Evolutionary conservation across 2,329 filamentous ascomycete species (phyloP).

Genomic region (Pseudogymnoascus sp.): DNA sequence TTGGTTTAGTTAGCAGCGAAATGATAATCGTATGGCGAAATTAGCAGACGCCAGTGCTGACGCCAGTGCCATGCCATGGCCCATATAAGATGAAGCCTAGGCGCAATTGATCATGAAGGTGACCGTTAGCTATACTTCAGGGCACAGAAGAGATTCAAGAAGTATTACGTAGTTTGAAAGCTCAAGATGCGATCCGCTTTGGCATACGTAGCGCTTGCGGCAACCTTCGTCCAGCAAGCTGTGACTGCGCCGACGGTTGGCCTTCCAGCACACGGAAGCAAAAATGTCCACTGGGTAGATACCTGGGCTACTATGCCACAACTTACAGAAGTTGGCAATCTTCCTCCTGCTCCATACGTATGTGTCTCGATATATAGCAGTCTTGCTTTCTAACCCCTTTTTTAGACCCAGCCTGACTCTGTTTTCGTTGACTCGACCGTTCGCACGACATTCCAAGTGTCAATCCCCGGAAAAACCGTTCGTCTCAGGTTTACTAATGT

Average conservation of each 20-base stretch:
- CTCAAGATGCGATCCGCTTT: conserved; percentile 1
- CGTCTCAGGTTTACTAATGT: conserved; percentile 57
- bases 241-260: not conserved
- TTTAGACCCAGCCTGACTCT: conserved; percentile 44
- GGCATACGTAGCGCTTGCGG: not conserved
- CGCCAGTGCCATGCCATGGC: not conserved
- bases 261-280: not conserved
- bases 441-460: conserved; percentile 55
- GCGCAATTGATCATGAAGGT: not conserved
- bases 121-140: not conserved
- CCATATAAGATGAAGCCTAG: not conserved
- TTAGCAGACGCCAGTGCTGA: not conserved
- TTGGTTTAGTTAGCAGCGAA: not conserved
- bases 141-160: not conserved
- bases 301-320: conserved; percentile 64
- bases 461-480: conserved; percentile 46
- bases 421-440: conserved; percentile 55
- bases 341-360: conserved; percentile 56
- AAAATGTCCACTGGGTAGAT: conserved; percentile 51
- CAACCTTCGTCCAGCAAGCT: not conserved
- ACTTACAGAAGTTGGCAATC: conserved; percentile 54
- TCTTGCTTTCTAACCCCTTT: conserved; percentile 15
- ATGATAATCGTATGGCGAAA: not conserved
- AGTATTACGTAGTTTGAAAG: not conserved
- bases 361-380: conserved; percentile 22